These are phyloP conservation scores for Beauveria rudraprayagi DNA, from an alignment of 2,329 filamentous ascomycete genomes.

Conservation along the genomic window DNA sequence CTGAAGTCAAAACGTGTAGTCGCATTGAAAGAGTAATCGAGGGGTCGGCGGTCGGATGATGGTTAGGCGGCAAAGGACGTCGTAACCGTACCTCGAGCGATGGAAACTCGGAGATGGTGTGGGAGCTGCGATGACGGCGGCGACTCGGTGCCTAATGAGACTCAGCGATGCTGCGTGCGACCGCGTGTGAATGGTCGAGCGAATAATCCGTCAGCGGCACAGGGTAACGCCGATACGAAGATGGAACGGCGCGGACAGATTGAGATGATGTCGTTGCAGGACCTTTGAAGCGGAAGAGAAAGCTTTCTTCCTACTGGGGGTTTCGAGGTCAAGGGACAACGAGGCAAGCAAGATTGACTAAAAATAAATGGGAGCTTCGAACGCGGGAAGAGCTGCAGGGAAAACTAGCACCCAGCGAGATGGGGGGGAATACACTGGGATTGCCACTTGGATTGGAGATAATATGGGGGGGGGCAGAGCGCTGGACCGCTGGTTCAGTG, in stretches of 20 bases:
- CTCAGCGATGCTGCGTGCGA: not conserved
- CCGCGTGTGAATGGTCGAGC: no score
- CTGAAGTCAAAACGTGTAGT: not conserved
- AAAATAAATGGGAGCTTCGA: not conserved
- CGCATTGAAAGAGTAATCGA: not conserved
- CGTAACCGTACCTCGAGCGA: not conserved
- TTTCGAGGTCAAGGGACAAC: not conserved
- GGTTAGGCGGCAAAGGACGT: slow-evolving; percentile 8
- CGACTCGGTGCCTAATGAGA: slow-evolving; percentile 10
- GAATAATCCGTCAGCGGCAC: no score
- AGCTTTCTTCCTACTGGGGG: not conserved
- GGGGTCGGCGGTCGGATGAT: not conserved
- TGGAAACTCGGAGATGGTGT: not conserved
- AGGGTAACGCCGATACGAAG: no score
- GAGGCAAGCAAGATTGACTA: not conserved
- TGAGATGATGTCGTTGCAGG: no score
- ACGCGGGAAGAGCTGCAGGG: not conserved
- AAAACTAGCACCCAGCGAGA: not conserved
- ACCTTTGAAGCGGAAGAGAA: no score
- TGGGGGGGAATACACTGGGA: not conserved
- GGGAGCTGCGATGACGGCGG: slow-evolving; percentile 10
- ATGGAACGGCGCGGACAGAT: no score
- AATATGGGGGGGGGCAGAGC: not conserved
- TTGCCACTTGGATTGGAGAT: not conserved
- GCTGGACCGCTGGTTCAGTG: not conserved